A percentile compares a stretch with the other conserved stretches of the same genome.
These are phyloP conservation scores for Clarireedia homoeocarpa DNA, from an alignment of 2,329 filamentous ascomycete genomes.

Conservation along the genomic window DNA sequence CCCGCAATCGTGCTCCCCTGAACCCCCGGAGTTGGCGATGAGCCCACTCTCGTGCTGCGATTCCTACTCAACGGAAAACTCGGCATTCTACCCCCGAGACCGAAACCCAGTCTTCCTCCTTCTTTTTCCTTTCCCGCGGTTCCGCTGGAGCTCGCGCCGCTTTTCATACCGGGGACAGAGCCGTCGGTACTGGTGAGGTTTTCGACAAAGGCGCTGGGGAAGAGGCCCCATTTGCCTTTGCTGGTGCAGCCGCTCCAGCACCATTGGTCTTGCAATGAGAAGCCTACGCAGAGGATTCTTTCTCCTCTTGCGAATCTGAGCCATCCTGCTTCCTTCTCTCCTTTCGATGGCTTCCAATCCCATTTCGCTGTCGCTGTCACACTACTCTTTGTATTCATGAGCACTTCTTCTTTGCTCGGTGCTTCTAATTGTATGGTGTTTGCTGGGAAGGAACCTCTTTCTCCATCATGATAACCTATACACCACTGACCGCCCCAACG, in stretches of 20 bases:
- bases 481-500: constrained; percentile 25
- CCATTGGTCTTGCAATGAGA: constrained; percentile 26
- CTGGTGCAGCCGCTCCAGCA: constrained; percentile 26
- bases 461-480: constrained; percentile 28
- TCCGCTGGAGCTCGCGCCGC: neutral
- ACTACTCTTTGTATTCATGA: constrained; percentile 23
- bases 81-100: neutral
- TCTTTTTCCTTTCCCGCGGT: constrained; percentile 9
- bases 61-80: constrained; percentile 5
- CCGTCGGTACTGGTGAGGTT: constrained; percentile 9
- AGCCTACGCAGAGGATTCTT: constrained; percentile 24
- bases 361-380: constrained; percentile 23
- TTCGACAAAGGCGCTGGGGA: constrained; percentile 25
- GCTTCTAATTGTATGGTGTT: constrained; percentile 18
- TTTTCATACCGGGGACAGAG: neutral
- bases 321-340: constrained; percentile 25
- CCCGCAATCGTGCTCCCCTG: neutral
- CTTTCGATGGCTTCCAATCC: constrained; percentile 28
- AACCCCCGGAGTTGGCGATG: neutral
- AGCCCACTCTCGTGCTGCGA: neutral
- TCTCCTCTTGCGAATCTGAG: constrained; percentile 27
- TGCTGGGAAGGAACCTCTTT: constrained; percentile 24
- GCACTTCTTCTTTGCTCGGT: constrained; percentile 21
- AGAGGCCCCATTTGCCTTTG: constrained; percentile 28
- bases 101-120: neutral